Percentiles rank a stretch among this genome's conserved stretches.
phyloP scores from a whole-genome alignment of 1,284 basidiomycete species.

The Rhodotorula sp. region DNA sequence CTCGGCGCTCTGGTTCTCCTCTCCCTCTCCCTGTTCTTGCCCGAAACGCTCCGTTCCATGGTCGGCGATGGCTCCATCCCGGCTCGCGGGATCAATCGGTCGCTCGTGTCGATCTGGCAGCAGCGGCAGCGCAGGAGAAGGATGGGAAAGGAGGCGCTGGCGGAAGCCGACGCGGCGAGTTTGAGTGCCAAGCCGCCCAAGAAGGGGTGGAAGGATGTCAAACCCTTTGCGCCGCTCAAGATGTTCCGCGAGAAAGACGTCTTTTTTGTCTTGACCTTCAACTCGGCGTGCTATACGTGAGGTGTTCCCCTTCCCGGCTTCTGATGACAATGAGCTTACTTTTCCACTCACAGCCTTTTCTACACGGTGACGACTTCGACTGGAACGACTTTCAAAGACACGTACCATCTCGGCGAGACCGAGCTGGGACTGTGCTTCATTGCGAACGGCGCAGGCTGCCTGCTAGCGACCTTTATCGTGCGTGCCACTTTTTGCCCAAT shows the following conservation, averaged over 20 bases:
- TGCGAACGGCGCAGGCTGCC: conserved; percentile 55
- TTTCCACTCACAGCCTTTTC: conserved; percentile 10
- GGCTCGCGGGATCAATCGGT: conserved; percentile 31
- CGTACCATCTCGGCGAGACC: conserved; percentile 31
- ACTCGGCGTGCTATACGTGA: conserved; percentile 21
- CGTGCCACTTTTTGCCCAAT: neutral
- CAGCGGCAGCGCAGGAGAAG: conserved; percentile 9
- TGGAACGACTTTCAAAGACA: conserved; percentile 28
- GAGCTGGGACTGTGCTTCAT: conserved; percentile 66
- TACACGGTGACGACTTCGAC: conserved; percentile 32
- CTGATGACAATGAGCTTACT: conserved; percentile 5
- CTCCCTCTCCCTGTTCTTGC: conserved; percentile 55
- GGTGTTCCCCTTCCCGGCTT: conserved; percentile 8
- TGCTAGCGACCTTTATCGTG: conserved; percentile 41
- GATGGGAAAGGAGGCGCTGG: neutral
- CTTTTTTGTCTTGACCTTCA: conserved; percentile 26
- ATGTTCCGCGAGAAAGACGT: conserved; percentile 43
- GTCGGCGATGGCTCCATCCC: conserved; percentile 48
- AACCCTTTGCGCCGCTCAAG: conserved; percentile 38
- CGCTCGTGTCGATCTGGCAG: conserved; percentile 28
- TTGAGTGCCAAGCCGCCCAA: conserved; percentile 24
- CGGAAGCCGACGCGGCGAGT: conserved; percentile 1
- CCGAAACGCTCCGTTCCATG: conserved; percentile 60
- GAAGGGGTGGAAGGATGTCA: conserved; percentile 38
- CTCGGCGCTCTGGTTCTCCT: conserved; percentile 58